These are phyloP conservation scores for Asparagopsis taxiformis DNA, from an alignment of 31 red algal species.

Conservation along the genomic window DNA sequence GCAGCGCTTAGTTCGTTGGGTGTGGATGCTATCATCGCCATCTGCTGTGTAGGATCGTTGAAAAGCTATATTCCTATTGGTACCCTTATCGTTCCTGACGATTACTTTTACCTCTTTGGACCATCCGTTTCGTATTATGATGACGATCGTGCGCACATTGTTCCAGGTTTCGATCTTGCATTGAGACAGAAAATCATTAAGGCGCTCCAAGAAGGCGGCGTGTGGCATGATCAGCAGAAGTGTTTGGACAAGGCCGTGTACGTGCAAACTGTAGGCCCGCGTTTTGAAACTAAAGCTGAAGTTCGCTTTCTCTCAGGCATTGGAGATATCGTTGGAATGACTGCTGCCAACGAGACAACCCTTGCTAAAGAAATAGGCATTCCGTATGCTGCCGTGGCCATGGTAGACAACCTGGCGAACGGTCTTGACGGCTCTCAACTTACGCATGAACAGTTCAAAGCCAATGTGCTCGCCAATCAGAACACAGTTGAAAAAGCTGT, in stretches of 20 bases:
- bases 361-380: conserved; percentile 68
- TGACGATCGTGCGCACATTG: conserved; percentile 86
- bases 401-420: conserved; percentile 98
- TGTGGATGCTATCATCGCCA: conserved; percentile 60
- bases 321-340: conserved; percentile 96
- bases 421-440: conserved; percentile 62
- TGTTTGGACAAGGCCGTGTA: conserved; percentile 51
- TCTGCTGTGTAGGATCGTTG: conserved; percentile 92
- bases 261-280: conserved; percentile 92
- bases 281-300: conserved; percentile 97
- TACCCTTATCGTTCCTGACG: conserved; percentile 84
- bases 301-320: conserved; percentile 66
- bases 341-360: conserved; percentile 88
- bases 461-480: conserved; percentile 71
- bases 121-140: conserved; percentile 69
- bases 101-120: conserved; percentile 83
- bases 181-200: conserved; percentile 47
- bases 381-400: conserved; percentile 81
- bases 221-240: neutral
- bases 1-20: conserved; percentile 54
- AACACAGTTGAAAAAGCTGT: conserved; percentile 79
- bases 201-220: conserved; percentile 14
- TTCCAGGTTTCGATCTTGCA: conserved; percentile 58
- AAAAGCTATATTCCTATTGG: conserved; percentile 51
- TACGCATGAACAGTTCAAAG: conserved; percentile 70